Base-by-base conservation (phyloP, 257 asterid genomes). In the Anisodus tanguticus region DNA sequence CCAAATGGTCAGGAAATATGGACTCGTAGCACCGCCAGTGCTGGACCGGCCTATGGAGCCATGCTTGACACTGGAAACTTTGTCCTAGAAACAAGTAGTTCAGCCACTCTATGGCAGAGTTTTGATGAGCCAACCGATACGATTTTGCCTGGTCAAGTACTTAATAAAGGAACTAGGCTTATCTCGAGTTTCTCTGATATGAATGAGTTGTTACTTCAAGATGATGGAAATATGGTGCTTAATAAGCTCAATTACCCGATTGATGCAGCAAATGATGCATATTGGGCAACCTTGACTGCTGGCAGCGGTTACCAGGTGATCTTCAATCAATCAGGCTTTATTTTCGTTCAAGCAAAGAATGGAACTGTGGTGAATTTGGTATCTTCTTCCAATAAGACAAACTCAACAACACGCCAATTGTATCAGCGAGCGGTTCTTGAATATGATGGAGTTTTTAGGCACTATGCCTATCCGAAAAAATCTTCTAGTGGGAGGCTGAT, bases 11-110 rank as follows among this genome's bases (percentile, higher is more conserved):
- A 69, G 13, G 35, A 69, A 12, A 69, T 69, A 22, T 69, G 78
- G 78, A 15, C 15, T 7, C 81, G 83, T 17, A 64, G 71, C 26
- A 57, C 10, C 0, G 85, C 26, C 0, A 64, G 11, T 64, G n/a
- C 2, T 69, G 60, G 10, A 63, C 87, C 88, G 8, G 68, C 86
- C 45, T 66, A 87, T 47, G 96, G 87, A 6, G 69, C 64, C 53
- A 15, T 93, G 88, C 89, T 87, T 7, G 92, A 93, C 45, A 88
- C 93, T 0, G 95, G 96, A 22, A 91, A 92, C 55, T 87, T 93
- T 41, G 87, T 88, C 31, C 82, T 93, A 0, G 31, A 6, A n/a
- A 43, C 85, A 2, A 37, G 53, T 3, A 82, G 83, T 69, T 82
- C 90, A 7, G 7, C 51, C 1, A 0, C 80, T 83, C 7, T 90